A percentile compares a stretch with the other conserved stretches of the same genome.
Evolutionary conservation across 2,329 filamentous ascomycete species (phyloP).

Genomic region (Tolypocladium cylindrosporum): DNA sequence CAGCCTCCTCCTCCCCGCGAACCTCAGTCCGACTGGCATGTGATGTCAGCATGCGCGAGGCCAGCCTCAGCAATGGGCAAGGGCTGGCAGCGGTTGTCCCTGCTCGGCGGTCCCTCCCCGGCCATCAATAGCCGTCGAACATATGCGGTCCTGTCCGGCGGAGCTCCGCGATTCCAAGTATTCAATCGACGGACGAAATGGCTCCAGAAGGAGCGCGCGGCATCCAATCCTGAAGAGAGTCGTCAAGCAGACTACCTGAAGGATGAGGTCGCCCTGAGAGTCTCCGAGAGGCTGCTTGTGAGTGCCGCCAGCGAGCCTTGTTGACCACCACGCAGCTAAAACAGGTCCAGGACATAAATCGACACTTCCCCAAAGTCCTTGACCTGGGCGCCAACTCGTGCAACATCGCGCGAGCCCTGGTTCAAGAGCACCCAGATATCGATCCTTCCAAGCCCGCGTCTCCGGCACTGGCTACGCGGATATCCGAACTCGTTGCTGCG

Average conservation of each 20-base stretch:
- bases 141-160: constrained; percentile 72
- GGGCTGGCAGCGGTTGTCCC: constrained; percentile 13
- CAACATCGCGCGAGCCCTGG: constrained; percentile 79
- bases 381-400: constrained; percentile 94
- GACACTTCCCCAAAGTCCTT: constrained; percentile 71
- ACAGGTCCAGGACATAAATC: constrained; percentile 69
- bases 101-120: constrained; percentile 6
- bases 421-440: constrained; percentile 56
- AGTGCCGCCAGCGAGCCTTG: background rate
- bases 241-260: constrained; percentile 84
- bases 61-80: constrained; percentile 14
- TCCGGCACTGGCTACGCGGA: constrained; percentile 58
- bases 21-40: constrained; percentile 6
- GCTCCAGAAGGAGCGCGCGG: constrained; percentile 83
- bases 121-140: constrained; percentile 28
- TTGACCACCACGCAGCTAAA: background rate
- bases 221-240: constrained; percentile 57
- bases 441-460: constrained; percentile 44
- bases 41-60: constrained; percentile 20
- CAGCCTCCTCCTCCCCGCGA: background rate
- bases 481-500: constrained; percentile 66
- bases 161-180: constrained; percentile 72
- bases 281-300: constrained; percentile 80
- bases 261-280: constrained; percentile 76
- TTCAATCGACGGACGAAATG: constrained; percentile 87